Conservation (phyloP, 2,329 filamentous ascomycete species). For the Fusarium oxysporum region DNA sequence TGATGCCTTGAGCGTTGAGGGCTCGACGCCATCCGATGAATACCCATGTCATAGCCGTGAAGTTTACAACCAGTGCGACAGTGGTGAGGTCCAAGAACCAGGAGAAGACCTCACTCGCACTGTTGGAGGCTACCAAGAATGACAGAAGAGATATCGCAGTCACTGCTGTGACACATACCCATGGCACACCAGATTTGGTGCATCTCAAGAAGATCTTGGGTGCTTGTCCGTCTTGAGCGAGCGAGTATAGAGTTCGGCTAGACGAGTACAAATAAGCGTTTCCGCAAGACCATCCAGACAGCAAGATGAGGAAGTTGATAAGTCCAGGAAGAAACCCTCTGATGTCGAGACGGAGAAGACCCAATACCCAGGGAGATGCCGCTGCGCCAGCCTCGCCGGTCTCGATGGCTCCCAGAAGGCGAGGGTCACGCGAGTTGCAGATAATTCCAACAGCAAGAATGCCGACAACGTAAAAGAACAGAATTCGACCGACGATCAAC, state of each 20-base stretch:
- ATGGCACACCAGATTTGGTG: background rate
- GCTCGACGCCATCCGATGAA: background rate
- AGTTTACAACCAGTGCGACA: background rate
- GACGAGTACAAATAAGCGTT: background rate
- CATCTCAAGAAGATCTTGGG: background rate
- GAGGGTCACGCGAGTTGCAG: background rate
- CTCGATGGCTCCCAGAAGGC: background rate
- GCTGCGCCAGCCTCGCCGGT: background rate
- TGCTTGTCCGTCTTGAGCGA: background rate
- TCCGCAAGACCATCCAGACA: background rate
- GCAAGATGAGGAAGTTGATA: background rate
- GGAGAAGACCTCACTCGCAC: background rate
- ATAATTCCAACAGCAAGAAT: background rate
- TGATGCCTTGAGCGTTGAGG: background rate
- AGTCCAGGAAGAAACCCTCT: background rate
- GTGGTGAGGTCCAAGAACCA: background rate
- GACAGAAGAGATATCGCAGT: background rate
- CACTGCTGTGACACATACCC: background rate
- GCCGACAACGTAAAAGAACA: background rate
- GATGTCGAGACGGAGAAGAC: background rate
- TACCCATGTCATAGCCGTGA: background rate
- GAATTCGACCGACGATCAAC: background rate
- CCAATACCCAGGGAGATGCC: background rate
- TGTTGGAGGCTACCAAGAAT: background rate
- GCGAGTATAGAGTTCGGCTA: background rate